These are phyloP conservation scores for Plasmodium gonderi DNA, from an alignment of 169 alveolate genomes.

Conservation along the genomic window DNA sequence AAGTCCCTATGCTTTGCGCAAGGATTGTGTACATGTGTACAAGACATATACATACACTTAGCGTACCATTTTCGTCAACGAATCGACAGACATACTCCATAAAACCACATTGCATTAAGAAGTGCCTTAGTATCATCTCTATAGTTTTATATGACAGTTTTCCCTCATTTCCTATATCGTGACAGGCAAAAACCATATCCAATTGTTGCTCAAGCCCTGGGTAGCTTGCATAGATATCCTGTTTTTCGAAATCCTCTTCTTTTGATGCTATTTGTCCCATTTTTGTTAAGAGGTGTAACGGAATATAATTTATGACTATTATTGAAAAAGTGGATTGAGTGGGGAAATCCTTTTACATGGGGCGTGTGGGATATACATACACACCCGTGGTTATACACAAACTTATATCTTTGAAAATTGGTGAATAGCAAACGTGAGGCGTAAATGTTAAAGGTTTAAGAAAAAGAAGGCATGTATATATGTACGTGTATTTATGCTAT, in stretches of 20 bases:
- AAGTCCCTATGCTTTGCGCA: not conserved
- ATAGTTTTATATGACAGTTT: slow-evolving; percentile 83
- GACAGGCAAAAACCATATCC: slow-evolving; percentile 83
- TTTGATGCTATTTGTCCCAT: slow-evolving; percentile 68
- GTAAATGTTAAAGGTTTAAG: not conserved
- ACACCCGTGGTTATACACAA: not conserved
- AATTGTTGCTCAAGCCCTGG: slow-evolving; percentile 89
- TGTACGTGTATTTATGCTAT: not conserved
- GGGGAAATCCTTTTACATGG: not conserved
- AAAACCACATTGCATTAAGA: slow-evolving; percentile 86
- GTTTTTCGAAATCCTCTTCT: slow-evolving; percentile 54
- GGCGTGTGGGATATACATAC: not conserved
- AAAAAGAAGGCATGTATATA: not conserved
- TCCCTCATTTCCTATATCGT: slow-evolving; percentile 85
- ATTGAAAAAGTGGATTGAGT: not conserved
- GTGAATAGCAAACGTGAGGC: not conserved
- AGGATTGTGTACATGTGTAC: not conserved
- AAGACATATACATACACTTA: not conserved
- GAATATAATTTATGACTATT: slow-evolving; percentile 9
- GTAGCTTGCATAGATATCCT: slow-evolving; percentile 70
- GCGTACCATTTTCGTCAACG: slow-evolving; percentile 81
- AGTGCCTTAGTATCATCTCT: slow-evolving; percentile 87
- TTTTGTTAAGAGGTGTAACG: not conserved
- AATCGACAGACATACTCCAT: slow-evolving; percentile 85
- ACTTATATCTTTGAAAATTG: not conserved